phyloP scores from a whole-genome alignment of 495 filamentous ascomycete species.

The Neurospora tetraspora region DNA sequence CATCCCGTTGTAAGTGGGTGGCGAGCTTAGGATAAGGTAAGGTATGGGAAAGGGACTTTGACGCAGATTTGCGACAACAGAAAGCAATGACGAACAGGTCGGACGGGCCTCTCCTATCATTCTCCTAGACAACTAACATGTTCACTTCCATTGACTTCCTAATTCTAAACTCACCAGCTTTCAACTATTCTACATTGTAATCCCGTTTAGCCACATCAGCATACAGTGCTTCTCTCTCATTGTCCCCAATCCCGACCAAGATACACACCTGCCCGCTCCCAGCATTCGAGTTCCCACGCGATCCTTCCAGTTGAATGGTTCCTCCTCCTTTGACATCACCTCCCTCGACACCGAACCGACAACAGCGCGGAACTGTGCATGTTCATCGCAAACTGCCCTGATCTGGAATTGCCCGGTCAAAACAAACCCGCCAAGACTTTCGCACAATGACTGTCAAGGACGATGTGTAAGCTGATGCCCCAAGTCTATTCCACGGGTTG shows the following conservation, averaged over 20 bases:
- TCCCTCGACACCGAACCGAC: not conserved
- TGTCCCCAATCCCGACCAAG: not conserved
- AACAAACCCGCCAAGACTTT: constrained; percentile 11
- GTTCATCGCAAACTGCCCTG: not conserved
- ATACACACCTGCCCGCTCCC: not conserved
- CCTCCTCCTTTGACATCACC: not conserved
- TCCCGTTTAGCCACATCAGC: not conserved
- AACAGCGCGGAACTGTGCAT: not conserved
- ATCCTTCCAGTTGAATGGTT: too few species aligned
- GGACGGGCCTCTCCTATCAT: not conserved
- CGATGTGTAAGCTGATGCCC: constrained; percentile 33
- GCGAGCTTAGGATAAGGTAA: not conserved
- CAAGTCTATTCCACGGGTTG: not conserved
- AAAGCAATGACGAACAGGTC: not conserved
- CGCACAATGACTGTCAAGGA: constrained; percentile 42
- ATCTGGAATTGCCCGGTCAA: not conserved
- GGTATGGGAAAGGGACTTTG: not conserved
- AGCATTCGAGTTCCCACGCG: not conserved
- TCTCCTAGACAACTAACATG: not conserved
- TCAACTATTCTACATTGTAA: not conserved
- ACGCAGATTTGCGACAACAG: not conserved
- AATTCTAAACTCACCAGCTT: not conserved
- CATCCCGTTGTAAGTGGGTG: not conserved
- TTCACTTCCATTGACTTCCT: not conserved
- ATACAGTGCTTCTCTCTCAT: not conserved